Base-by-base conservation (phyloP, 140 eudicot genomes). In the Cichorium intybus region DNA sequence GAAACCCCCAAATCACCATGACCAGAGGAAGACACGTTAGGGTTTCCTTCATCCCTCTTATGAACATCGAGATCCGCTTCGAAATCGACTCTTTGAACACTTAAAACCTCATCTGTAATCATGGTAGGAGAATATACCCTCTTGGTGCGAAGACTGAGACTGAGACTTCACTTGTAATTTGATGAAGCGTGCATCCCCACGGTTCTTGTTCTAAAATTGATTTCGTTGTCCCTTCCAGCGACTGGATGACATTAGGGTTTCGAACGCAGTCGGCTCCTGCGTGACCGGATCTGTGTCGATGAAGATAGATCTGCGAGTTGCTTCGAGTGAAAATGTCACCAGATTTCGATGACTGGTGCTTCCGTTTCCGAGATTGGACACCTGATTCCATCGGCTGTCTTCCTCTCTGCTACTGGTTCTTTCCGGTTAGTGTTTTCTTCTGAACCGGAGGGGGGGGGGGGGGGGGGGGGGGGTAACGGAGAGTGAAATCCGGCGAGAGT, bases 261-360 rank as follows among this genome's bases (percentile, higher is more conserved):
- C 84, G 75, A 33, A 46, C 17, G 2, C 70, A 64, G 28, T 83
- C 86, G 37, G 80, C 24, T 21, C 87, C 60, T 47, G 75, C 51
- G 62, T 73, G 54, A 50, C 87, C 87, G 12, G 92, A 85, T 7
- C 92, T 58, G 72, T 72, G 77, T n/a, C 37, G 78, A 67, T 81
- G 87, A 66, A 75, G 27, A 33, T 75, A 77, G 21, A 81, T 64
- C 77, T 68, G 78, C 1, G 87, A 75, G 37, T 73, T 81, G 68
- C 87, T 78, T 31, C 87, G 87, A 10, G 91, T 84, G 66, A 62
- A 72, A 33, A 69, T 71, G 43, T 80, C 82, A 34, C 71, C 74
- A 6, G 84, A 47, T 10, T 70, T 17, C 34, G 70, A 56, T 27
- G 72, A 45, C n/a, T 24, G 8, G 0, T 59, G 71, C 69, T 83